These are phyloP conservation scores for Salicornia ramosissima DNA, from an alignment of 148 eudicot species.

Conservation along the genomic window DNA sequence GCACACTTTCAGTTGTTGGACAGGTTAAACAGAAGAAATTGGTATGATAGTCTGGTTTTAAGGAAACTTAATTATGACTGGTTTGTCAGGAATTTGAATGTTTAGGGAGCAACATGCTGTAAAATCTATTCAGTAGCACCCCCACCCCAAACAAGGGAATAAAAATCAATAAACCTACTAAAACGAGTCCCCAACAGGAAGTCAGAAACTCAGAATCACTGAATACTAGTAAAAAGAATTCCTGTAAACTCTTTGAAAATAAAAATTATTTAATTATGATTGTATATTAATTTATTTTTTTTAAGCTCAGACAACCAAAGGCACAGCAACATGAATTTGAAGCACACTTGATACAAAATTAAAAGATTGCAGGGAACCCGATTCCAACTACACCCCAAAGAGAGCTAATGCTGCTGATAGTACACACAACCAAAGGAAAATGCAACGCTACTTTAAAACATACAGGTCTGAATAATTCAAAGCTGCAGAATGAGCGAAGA, in stretches of 20 bases:
- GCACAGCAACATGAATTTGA: neutral
- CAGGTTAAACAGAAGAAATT: too few relatives aligned
- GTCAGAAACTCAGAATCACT: neutral
- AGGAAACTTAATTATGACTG: too few relatives aligned
- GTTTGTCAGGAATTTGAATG: too few relatives aligned
- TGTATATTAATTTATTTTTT: neutral
- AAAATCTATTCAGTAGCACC: too few relatives aligned
- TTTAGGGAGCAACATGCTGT: too few relatives aligned
- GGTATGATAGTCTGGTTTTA: too few relatives aligned
- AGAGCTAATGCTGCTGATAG: neutral
- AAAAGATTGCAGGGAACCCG: neutral
- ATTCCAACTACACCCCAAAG: conserved; percentile 1
- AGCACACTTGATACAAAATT: neutral
- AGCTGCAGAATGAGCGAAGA: conserved; percentile 52
- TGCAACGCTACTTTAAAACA: conserved; percentile 21
- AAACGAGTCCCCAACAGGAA: neutral
- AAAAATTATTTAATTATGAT: neutral
- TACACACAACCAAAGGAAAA: neutral
- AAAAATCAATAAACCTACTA: too few relatives aligned
- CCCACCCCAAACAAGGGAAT: too few relatives aligned
- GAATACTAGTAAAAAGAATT: neutral
- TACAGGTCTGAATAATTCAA: conserved; percentile 72
- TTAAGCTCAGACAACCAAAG: neutral
- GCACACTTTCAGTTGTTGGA: too few relatives aligned
- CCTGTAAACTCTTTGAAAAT: neutral